Evolutionary conservation across 805 yeast species (phyloP).

Genomic region (Pichia pseudocactophila): DNA sequence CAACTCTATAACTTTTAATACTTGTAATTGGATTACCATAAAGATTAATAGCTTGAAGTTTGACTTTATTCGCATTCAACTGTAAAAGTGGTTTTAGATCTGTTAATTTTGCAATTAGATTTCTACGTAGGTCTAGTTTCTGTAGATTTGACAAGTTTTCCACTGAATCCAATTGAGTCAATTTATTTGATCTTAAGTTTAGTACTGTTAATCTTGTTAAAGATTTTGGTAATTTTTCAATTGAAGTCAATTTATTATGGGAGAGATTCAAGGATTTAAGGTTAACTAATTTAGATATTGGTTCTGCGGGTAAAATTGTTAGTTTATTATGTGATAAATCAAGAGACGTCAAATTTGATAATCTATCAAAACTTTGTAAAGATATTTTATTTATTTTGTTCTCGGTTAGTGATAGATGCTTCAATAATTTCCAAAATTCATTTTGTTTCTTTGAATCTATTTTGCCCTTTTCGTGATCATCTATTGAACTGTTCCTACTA

Average conservation of each 20-base stretch:
- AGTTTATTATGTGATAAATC: constrained; percentile 50
- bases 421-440: constrained; percentile 29
- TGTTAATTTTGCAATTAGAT: constrained; percentile 30
- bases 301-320: constrained; percentile 39
- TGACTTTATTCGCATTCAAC: constrained; percentile 15
- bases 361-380: constrained; percentile 24
- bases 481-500: no score
- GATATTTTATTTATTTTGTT: constrained; percentile 28
- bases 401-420: constrained; percentile 34
- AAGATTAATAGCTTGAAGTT: constrained; percentile 22
- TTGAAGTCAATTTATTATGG: constrained; percentile 33
- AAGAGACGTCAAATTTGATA: constrained; percentile 31
- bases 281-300: constrained; percentile 39
- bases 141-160: constrained; percentile 36
- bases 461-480: background rate
- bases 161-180: constrained; percentile 35
- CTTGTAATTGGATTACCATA: constrained; percentile 32
- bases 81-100: constrained; percentile 34
- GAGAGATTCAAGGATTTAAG: constrained; percentile 47
- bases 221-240: constrained; percentile 29
- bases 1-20: constrained; percentile 39
- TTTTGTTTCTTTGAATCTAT: background rate
- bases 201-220: constrained; percentile 37
- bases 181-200: constrained; percentile 41
- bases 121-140: constrained; percentile 46